Evolutionary conservation across 352 stramenopile species (phyloP).

Genomic region (Thalassiosira mediterranea): DNA sequence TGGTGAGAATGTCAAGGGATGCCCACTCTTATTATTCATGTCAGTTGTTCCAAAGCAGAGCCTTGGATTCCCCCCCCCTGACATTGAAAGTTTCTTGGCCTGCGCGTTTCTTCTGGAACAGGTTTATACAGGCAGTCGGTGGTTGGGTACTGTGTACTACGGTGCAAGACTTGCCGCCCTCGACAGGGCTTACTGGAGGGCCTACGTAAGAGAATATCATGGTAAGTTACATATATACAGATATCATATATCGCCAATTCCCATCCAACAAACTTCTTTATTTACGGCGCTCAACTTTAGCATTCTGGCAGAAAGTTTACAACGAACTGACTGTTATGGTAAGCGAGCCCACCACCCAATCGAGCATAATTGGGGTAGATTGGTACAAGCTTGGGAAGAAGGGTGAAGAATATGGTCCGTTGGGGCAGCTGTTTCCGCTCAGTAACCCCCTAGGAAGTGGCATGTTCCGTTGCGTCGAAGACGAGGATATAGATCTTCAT

Average conservation of each 20-base stretch:
- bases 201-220: constrained; percentile 1
- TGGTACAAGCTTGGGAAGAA: constrained; percentile 8
- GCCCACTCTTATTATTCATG: background rate
- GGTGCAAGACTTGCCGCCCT: background rate
- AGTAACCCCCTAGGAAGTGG: constrained; percentile 10
- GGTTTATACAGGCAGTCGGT: constrained; percentile 7
- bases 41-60: no score
- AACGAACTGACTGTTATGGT: constrained; percentile 15
- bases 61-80: no score
- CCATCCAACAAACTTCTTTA: no score
- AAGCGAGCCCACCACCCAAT: constrained; percentile 10
- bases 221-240: no score
- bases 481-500: background rate
- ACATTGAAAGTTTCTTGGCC: background rate
- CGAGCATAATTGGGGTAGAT: constrained; percentile 17
- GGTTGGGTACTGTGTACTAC: background rate
- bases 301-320: constrained; percentile 37
- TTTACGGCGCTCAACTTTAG: no score
- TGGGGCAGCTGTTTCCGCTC: constrained; percentile 20
- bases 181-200: background rate
- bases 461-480: constrained; percentile 16
- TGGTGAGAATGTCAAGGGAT: background rate
- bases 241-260: no score
- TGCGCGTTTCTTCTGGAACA: no score
- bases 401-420: constrained; percentile 33